A percentile compares a stretch with the other conserved stretches of the same genome.
Evolutionary conservation across 2,329 filamentous ascomycete species (phyloP).

Genomic region (Venturia nashicola): DNA sequence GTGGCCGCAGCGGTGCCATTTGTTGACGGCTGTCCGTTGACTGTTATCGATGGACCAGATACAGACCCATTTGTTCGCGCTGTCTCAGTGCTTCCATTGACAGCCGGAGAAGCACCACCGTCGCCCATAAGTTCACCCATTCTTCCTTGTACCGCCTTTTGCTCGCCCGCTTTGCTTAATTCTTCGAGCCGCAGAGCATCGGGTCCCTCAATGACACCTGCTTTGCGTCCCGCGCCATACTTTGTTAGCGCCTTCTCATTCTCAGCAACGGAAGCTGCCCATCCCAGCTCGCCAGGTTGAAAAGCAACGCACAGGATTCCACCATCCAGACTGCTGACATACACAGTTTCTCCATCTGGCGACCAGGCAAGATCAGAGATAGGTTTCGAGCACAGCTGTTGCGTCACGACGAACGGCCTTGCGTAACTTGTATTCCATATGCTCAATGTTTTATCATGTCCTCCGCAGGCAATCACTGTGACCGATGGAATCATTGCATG

Average conservation of each 20-base stretch:
- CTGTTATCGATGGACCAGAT: slow-evolving; percentile 17
- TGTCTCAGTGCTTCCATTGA: slow-evolving; percentile 34
- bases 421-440: slow-evolving; percentile 98
- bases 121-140: slow-evolving; percentile 99
- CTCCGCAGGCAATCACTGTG: slow-evolving; percentile 91
- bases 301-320: slow-evolving; percentile 75
- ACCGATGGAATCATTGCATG: slow-evolving; percentile 43
- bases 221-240: slow-evolving; percentile 78
- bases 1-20: slow-evolving; percentile 17
- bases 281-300: slow-evolving; percentile 77
- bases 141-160: slow-evolving; percentile 78
- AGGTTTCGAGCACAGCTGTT: slow-evolving; percentile 80
- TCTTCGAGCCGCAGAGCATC: slow-evolving; percentile 81
- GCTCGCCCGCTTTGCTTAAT: slow-evolving; percentile 80
- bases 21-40: slow-evolving; percentile 15
- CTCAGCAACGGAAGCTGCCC: slow-evolving; percentile 72
- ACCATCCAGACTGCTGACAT: slow-evolving; percentile 78
- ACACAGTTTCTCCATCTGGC: slow-evolving; percentile 79
- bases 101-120: slow-evolving; percentile 38
- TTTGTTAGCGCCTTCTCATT: slow-evolving; percentile 90
- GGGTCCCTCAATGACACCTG: slow-evolving; percentile 85
- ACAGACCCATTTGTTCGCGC: slow-evolving; percentile 33
- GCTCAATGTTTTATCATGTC: slow-evolving; percentile 90
- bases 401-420: slow-evolving; percentile 75
- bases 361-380: slow-evolving; percentile 93